Evolutionary conservation across 441 rosid species (phyloP).

Genomic region (Aleurites moluccanus): DNA sequence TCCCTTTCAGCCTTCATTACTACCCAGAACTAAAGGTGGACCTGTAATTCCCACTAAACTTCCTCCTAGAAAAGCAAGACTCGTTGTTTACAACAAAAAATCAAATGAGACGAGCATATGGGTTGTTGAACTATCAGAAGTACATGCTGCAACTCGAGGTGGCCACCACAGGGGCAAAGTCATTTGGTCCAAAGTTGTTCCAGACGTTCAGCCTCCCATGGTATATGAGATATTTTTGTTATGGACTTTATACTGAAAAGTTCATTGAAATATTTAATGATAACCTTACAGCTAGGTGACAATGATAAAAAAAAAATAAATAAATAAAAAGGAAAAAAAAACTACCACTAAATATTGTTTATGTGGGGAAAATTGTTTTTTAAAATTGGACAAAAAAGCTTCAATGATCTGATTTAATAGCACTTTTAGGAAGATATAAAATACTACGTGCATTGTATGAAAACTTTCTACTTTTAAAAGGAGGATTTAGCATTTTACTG

Average conservation of each 20-base stretch:
- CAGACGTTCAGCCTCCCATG: conserved; percentile 92
- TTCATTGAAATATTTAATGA: too few relatives aligned
- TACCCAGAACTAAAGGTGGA: conserved; percentile 75
- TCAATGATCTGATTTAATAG: too few relatives aligned
- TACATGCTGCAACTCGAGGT: conserved; percentile 76
- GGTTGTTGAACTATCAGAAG: conserved; percentile 80
- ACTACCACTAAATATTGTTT: too few relatives aligned
- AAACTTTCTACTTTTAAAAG: not conserved
- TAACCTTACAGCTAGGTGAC: too few relatives aligned
- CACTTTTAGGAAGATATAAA: too few relatives aligned
- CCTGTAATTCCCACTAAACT: conserved; percentile 77
- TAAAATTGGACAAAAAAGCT: too few relatives aligned
- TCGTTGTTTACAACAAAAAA: conserved; percentile 70
- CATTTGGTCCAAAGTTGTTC: conserved; percentile 63
- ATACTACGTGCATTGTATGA: too few relatives aligned
- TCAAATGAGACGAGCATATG: conserved; percentile 83
- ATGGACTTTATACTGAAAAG: not conserved
- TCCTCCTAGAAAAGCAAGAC: conserved; percentile 80
- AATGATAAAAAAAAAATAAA: too few relatives aligned
- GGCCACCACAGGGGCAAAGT: conserved; percentile 93
- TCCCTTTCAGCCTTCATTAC: conserved; percentile 83
- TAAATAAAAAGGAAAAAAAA: too few relatives aligned
- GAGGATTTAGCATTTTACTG: not conserved
- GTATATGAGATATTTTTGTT: conserved; percentile 26
- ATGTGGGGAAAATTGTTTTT: too few relatives aligned